Conservation (phyloP, 495 filamentous ascomycete species). For the Aspergillus asperescens region DNA sequence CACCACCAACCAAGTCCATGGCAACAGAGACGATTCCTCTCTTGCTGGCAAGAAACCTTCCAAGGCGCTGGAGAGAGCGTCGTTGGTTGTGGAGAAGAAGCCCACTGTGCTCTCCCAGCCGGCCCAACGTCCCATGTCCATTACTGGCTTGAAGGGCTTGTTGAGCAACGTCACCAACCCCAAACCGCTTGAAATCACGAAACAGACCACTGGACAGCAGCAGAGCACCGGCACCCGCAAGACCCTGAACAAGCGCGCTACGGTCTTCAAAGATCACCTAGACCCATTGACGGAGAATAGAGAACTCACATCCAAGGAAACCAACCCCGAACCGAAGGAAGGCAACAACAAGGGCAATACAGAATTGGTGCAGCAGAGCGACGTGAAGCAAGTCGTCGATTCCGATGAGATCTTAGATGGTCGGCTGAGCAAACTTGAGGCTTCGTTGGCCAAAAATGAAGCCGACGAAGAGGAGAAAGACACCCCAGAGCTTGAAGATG, state of each 20-base stretch:
- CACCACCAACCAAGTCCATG: slow-evolving; percentile 47
- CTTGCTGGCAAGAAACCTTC: slow-evolving; percentile 44
- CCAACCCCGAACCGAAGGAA: slow-evolving; percentile 15
- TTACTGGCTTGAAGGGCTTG: slow-evolving; percentile 41
- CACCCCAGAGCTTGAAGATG: slow-evolving; percentile 19
- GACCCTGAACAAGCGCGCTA: slow-evolving; percentile 53
- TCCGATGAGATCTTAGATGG: slow-evolving; percentile 3
- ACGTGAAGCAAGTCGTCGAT: slow-evolving; percentile 4
- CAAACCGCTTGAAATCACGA: slow-evolving; percentile 35
- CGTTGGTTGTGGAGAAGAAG: slow-evolving; percentile 40
- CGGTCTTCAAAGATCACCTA: slow-evolving; percentile 60
- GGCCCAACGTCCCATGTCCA: slow-evolving; percentile 58
- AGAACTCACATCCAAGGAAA: slow-evolving; percentile 37
- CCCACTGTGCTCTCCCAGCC: slow-evolving; percentile 51
- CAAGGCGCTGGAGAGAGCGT: slow-evolving; percentile 41
- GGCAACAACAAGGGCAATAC: slow-evolving; percentile 12
- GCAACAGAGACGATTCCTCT: slow-evolving; percentile 49
- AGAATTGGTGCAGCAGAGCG: slow-evolving; percentile 8
- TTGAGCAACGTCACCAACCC: slow-evolving; percentile 37
- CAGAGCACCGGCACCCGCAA: slow-evolving; percentile 41
- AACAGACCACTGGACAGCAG: slow-evolving; percentile 28
- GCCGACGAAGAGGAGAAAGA: slow-evolving; percentile 16
- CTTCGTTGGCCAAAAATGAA: slow-evolving; percentile 13
- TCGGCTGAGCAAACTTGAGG: slow-evolving; percentile 17
- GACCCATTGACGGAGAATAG: slow-evolving; percentile 31